Base-by-base conservation (phyloP, 2,329 filamentous ascomycete species). In the Tolypocladium album region DNA sequence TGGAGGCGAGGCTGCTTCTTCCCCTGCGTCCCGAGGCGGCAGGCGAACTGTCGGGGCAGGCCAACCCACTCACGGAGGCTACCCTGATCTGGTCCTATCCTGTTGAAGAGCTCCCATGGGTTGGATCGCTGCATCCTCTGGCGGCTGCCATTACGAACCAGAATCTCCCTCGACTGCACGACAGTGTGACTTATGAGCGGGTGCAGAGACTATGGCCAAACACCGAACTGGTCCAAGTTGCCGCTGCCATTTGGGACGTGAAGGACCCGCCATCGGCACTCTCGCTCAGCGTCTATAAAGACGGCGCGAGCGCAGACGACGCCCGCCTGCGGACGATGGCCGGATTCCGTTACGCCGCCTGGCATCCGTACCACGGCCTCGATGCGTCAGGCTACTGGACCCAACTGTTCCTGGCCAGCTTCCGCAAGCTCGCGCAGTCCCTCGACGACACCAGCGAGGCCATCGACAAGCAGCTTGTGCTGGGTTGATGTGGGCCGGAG, bases 281-380 rank as follows among this genome's bases (percentile, higher is more conserved):
- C 39, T 57, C 58, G 20, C 38, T 64, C 13, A 27, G 50, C 38
- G 43, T 36, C 11, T 20, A 20, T 15, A 4, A 34, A 1, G 38
- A 36, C 2, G 22, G 42, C 3, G 36, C 15, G 11, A 7, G n/a
- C n/a, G 9, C 7, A 13, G 36, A 9, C 1, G 15, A 20, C 8
- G 24, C 47, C 8, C 11, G 4, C 22, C 38, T 5, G 42, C 20
- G 5, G 13, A 45, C 6, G 36, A n/a, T 58, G 43, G 45, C 40
- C 13, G 58, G 58, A 36, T 63, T 64, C 20, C 61, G 60, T 8
- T 64, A 64, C 24, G 58, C 58, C 27, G 57, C 57, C 12, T 64
- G 62, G 62, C 62, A 64, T n/a, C 62, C 62, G 7, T 64, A 61
- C 52, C 24, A 27, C 47, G 7, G 59, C 12, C 50, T 63, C 11